These are phyloP conservation scores for Amphichorda felina DNA, from an alignment of 2,329 filamentous ascomycete genomes.

Conservation along the genomic window DNA sequence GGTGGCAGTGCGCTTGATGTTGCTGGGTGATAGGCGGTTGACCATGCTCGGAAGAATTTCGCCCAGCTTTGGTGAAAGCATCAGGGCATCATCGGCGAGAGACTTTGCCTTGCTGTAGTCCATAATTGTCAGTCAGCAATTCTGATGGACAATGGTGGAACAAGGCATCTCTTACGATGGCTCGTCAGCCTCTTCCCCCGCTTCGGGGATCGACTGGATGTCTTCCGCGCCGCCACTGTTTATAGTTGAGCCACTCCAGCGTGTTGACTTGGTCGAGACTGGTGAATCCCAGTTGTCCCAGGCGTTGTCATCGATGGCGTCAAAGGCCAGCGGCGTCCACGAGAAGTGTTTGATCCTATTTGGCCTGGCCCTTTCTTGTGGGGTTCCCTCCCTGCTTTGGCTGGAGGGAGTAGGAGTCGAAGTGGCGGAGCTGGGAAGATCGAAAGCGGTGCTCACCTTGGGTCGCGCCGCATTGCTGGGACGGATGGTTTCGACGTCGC, in stretches of 20 bases:
- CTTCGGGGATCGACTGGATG: slow-evolving; percentile 33
- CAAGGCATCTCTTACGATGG: slow-evolving; percentile 32
- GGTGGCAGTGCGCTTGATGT: slow-evolving; percentile 71
- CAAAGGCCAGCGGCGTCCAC: slow-evolving; percentile 45
- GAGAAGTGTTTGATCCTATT: slow-evolving; percentile 42
- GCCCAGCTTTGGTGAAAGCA: slow-evolving; percentile 29
- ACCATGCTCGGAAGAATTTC: slow-evolving; percentile 58
- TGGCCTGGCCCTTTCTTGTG: slow-evolving; percentile 23
- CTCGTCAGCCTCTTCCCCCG: slow-evolving; percentile 29
- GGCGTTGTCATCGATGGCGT: slow-evolving; percentile 46
- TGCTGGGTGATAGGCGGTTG: slow-evolving; percentile 60
- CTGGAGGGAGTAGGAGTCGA: slow-evolving; percentile 16
- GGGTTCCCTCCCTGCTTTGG: slow-evolving; percentile 7
- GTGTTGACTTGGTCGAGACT: slow-evolving; percentile 40
- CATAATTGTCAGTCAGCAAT: background rate
- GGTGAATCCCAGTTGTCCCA: slow-evolving; percentile 55
- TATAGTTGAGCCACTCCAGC: slow-evolving; percentile 53
- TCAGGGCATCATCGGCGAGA: background rate
- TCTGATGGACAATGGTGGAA: too few relatives aligned
- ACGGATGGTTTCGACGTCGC: slow-evolving; percentile 32
- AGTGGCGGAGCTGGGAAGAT: slow-evolving; percentile 17
- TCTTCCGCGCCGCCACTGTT: slow-evolving; percentile 27
- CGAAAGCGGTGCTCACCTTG: slow-evolving; percentile 29
- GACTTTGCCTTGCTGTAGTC: background rate
- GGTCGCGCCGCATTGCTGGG: slow-evolving; percentile 26